Base-by-base conservation (phyloP, 2,329 filamentous ascomycete species). In the Teratosphaeria pseudoeucalypti region DNA sequence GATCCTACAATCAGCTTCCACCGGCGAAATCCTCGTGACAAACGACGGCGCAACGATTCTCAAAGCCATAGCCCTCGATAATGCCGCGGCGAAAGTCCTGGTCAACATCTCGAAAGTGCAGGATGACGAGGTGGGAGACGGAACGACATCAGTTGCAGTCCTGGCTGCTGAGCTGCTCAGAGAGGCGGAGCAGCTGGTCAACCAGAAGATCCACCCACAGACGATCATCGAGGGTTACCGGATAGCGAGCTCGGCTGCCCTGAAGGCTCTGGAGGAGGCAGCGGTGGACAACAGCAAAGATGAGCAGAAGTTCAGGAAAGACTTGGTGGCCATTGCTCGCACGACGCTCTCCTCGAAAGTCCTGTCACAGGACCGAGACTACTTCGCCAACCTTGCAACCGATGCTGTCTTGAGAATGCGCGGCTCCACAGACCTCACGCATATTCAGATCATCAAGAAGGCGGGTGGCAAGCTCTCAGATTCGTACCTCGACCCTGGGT, bases 391-490 rank as follows among this genome's bases (percentile, higher is more conserved):
- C 73, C 83, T 99, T 55, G 94, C 94, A 19, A 89, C 89, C 65
- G 92, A 97, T 68, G 94, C 94, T 43, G 89, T 99, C 3, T 81
- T 97, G 61, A 85, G 95, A 65, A 82, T 99, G 71, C 90, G 90
- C 75, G 89, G 89, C 60, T 95, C 91, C 2, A 90, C 89, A 60
- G 94, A 99, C 74, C 85, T 99, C 58, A 96, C 89, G 74, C 92
- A 97, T 73, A 99, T 99, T 66, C 94, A 99, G 76, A 92, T 99
- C 71, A 99, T 99, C 81, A 99, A 99, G 82, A 99, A 99, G 82
- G 88, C 92, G 2, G 94, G 94, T 68, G 94, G 94, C 69, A 99
- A 97, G 82, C 85, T 99, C 61, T 94, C 86, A 74, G 94, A 99
- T 75, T 97, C 92, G 12, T 99, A 99, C 77, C 82, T 99, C 52